Conservation (phyloP, 2,329 filamentous ascomycete genomes). For the Helminthosporium solani region DNA sequence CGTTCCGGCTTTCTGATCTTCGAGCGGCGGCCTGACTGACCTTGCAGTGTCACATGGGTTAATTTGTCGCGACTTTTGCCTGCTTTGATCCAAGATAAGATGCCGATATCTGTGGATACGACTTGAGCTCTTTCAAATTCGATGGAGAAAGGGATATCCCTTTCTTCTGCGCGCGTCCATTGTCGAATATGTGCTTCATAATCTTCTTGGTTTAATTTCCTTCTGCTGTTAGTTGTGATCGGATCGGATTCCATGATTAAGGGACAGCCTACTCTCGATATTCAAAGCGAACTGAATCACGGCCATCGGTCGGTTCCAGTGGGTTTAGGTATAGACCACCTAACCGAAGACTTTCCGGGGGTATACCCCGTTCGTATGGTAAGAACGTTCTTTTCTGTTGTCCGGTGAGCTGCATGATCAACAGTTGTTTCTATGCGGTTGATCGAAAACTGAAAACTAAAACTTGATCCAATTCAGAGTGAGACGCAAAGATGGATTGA, state of each 20-base stretch:
- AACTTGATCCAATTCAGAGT: neutral
- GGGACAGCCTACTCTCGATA: conserved; percentile 4
- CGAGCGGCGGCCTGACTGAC: conserved; percentile 7
- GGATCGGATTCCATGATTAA: neutral
- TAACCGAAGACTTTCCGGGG: conserved; percentile 8
- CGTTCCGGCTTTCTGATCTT: conserved; percentile 4
- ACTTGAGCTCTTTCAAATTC: conserved; percentile 9
- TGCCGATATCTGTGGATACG: conserved; percentile 5
- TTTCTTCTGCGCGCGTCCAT: conserved; percentile 7
- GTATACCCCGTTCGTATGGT: conserved; percentile 6
- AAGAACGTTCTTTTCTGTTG: conserved; percentile 11
- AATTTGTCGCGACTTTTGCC: conserved; percentile 3
- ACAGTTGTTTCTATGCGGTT: no score
- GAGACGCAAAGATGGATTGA: neutral
- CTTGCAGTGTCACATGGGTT: conserved; percentile 2
- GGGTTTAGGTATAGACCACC: conserved; percentile 11
- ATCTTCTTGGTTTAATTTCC: conserved; percentile 2
- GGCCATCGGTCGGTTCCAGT: conserved; percentile 8
- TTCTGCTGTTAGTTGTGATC: neutral
- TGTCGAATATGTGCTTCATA: conserved; percentile 5
- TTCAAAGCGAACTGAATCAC: conserved; percentile 7
- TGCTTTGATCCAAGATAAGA: conserved; percentile 4
- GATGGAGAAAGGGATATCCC: conserved; percentile 4
- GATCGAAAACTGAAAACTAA: neutral
- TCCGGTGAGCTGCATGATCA: conserved; percentile 1